A percentile compares a stretch with the other conserved stretches of the same genome.
These are phyloP conservation scores for Verticillium zaregamsianum DNA, from an alignment of 2,329 filamentous ascomycete species.

Conservation along the genomic window DNA sequence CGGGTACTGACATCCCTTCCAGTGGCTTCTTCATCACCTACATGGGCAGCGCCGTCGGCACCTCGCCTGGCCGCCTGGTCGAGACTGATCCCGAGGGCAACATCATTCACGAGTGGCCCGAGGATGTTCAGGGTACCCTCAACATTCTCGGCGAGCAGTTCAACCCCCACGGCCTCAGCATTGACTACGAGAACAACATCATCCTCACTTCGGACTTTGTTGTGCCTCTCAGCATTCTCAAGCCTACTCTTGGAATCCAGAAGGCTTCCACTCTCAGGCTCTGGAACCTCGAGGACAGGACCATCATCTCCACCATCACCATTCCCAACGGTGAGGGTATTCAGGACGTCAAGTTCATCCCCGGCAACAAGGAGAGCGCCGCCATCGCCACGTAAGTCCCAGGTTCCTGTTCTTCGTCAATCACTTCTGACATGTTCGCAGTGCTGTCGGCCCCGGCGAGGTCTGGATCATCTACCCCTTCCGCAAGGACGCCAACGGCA, in stretches of 20 bases:
- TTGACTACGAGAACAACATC: conserved; percentile 53
- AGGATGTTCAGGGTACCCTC: conserved; percentile 47
- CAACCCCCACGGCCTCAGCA: conserved; percentile 53
- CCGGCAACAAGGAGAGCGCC: conserved; percentile 52
- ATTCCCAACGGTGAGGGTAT: conserved; percentile 57
- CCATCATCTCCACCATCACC: conserved; percentile 56
- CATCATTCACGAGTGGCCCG: conserved; percentile 59
- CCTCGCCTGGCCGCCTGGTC: conserved; percentile 53
- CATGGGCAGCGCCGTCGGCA: conserved; percentile 56
- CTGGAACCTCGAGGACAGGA: conserved; percentile 49
- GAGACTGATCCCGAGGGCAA: conserved; percentile 56
- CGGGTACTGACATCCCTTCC: conserved; percentile 10
- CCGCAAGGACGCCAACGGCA: conserved; percentile 48
- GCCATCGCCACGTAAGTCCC: conserved; percentile 48
- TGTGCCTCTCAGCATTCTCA: conserved; percentile 56
- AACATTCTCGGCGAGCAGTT: conserved; percentile 59
- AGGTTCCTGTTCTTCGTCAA: neutral
- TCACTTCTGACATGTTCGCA: conserved; percentile 3
- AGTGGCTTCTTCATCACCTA: conserved; percentile 56
- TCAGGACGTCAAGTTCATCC: conserved; percentile 63
- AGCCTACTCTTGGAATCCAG: conserved; percentile 50
- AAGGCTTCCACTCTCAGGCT: conserved; percentile 55
- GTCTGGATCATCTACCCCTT: conserved; percentile 64
- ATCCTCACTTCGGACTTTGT: conserved; percentile 62
- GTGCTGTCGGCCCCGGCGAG: conserved; percentile 53